Evolutionary conservation across 805 yeast genomes (phyloP), one percentile per base, ranked within the genome.

Genomic region (Monosporozyma yasuniensis): DNA sequence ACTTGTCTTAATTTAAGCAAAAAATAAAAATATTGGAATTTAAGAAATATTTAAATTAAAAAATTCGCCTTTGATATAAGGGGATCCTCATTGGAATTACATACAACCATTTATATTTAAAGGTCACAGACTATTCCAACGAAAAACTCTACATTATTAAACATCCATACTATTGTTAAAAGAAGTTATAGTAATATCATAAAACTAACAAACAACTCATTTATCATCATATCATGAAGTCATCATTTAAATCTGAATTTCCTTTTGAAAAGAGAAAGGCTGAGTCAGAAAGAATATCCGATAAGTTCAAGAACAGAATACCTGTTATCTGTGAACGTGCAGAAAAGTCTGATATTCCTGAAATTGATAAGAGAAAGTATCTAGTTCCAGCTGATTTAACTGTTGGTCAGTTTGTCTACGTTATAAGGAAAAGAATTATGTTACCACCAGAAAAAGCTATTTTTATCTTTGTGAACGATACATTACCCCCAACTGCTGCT

Each of bases 291-390:
- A 82, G 97, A 63, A 91, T 91, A 64, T 80, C 88, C 55, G 83
- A 84, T 61, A 86, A 90, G 68, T 93, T 90, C 72, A 76, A 78
- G 50, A 96, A 93, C 67, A 79, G 99, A 58, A 88, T 93, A 54
- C 99, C 99, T 3, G 97, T 74, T 27, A 91, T 93, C 63, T 93
- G 99, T 68, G 99, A 93, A 72, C 84, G 90, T 71, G 97, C 90
- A 38, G 98, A 90, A 71, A 91, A 91, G 71, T 84, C 95, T 34
- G 97, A 93, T 65, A 86, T 93, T 56, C 95, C 95, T 44, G 93
- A 89, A 58, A 90, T 93, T 64, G 99, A 93, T 70, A 93, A 93
- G 77, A 85, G 96, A 69, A 93, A 93, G 73, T 93, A 93, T 66
- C 77, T 93, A 56, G 99, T 93, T 10, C 99, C 99, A 7, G 83